Percentiles rank a stretch among this genome's conserved stretches.
Conservation (phyloP, 495 filamentous ascomycete species). For the Hypoxylon lenormandii region DNA sequence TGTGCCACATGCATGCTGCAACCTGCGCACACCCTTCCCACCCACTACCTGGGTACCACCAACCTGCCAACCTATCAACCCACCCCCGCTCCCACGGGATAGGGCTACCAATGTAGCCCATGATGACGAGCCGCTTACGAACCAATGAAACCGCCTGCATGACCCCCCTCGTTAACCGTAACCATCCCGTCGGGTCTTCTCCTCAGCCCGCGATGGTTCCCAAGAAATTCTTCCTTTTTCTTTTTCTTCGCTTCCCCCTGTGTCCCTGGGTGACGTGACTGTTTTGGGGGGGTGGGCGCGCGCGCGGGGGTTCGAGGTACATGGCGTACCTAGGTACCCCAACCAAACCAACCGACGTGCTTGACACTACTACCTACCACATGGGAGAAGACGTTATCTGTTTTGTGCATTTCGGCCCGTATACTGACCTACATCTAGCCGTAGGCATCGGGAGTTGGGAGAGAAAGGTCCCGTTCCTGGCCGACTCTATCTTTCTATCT, state of each 20-base stretch:
- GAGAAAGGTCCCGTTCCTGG: too few species aligned
- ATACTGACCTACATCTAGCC: neutral
- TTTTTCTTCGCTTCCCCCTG: neutral
- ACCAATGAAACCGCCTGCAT: slow-evolving; percentile 38
- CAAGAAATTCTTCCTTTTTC: slow-evolving; percentile 1
- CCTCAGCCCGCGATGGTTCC: slow-evolving; percentile 28
- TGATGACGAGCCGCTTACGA: slow-evolving; percentile 47
- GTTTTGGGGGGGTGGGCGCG: neutral
- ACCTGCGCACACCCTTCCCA: neutral
- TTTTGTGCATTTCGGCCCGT: slow-evolving; percentile 3
- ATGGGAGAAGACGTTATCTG: neutral
- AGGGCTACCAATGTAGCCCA: slow-evolving; percentile 32
- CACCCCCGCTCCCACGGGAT: slow-evolving; percentile 24
- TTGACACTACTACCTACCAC: neutral
- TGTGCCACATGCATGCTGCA: too few species aligned
- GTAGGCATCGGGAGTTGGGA: neutral
- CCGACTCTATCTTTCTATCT: neutral
- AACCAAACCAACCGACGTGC: neutral
- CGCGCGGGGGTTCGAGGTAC: neutral
- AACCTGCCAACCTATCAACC: neutral
- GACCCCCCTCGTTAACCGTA: slow-evolving; percentile 24
- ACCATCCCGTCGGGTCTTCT: slow-evolving; percentile 43
- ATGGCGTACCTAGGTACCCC: neutral
- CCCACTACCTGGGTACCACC: neutral
- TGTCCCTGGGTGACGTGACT: slow-evolving; percentile 8